These are phyloP conservation scores for Coemansia sp. DNA, from an alignment of 192 early-diverging fungal species.

Conservation along the genomic window DNA sequence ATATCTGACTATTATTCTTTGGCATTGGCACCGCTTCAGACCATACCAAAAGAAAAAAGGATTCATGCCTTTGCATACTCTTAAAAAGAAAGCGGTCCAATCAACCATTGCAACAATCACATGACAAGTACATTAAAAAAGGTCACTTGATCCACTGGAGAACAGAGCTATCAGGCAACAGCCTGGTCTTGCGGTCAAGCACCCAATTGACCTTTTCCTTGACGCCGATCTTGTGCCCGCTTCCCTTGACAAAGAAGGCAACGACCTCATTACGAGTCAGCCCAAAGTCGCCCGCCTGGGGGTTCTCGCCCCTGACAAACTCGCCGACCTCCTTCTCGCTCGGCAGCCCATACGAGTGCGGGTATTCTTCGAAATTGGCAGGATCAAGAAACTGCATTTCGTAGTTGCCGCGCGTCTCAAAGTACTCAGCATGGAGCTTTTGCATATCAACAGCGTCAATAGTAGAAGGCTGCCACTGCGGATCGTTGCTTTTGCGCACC, in stretches of 20 bases:
- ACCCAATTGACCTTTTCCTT: slow-evolving; percentile 66
- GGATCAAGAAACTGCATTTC: slow-evolving; percentile 41
- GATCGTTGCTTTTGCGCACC: slow-evolving; percentile 63
- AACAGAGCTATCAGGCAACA: slow-evolving; percentile 16
- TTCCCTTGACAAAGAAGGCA: slow-evolving; percentile 64
- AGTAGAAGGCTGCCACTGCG: slow-evolving; percentile 74
- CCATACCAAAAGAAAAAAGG: not conserved
- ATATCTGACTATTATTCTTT: not conserved
- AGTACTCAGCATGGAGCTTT: slow-evolving; percentile 63
- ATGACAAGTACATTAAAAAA: not conserved
- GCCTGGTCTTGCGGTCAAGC: slow-evolving; percentile 13
- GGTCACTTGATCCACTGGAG: slow-evolving; percentile 27
- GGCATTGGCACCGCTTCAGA: not conserved
- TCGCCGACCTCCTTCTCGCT: slow-evolving; percentile 67
- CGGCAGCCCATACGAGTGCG: slow-evolving; percentile 68
- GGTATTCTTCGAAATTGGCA: slow-evolving; percentile 60
- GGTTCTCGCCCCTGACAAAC: slow-evolving; percentile 68
- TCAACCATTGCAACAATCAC: not conserved
- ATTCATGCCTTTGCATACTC: too few relatives aligned
- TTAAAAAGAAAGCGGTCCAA: not conserved
- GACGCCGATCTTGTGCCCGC: slow-evolving; percentile 69
- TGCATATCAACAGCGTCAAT: slow-evolving; percentile 59
- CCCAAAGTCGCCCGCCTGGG: slow-evolving; percentile 65
- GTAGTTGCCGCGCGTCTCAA: slow-evolving; percentile 38
- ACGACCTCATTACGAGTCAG: slow-evolving; percentile 62